These are phyloP conservation scores for Nitzschia sp. DNA, from an alignment of 108 stramenopile genomes.

Conservation along the genomic window DNA sequence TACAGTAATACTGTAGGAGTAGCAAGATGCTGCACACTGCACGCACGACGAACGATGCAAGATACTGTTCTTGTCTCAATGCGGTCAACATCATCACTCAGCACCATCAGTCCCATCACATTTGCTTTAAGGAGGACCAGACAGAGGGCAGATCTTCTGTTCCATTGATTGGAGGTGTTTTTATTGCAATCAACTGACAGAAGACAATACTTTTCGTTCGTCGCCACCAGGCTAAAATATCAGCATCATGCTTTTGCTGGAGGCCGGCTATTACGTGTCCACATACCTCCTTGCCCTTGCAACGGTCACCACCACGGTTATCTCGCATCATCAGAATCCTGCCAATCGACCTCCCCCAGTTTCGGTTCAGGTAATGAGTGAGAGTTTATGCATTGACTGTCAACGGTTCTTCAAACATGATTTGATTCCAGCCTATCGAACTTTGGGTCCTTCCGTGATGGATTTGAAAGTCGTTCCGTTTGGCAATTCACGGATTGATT, in stretches of 20 bases:
- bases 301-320: not conserved
- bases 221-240: no score
- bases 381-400: conserved; percentile 41
- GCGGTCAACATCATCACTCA: no score
- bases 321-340: not conserved
- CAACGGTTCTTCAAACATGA: conserved; percentile 26
- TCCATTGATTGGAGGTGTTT: no score
- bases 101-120: no score
- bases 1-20: no score
- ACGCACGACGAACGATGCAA: no score
- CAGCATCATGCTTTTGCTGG: not conserved
- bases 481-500: conserved; percentile 41
- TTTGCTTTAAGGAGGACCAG: no score
- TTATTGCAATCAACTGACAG: not conserved
- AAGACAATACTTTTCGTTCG: not conserved
- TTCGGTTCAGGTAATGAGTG: conserved; percentile 15
- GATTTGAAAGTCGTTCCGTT: conserved; percentile 35
- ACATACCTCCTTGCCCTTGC: no score
- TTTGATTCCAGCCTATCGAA: conserved; percentile 17
- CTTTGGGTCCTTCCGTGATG: conserved; percentile 20
- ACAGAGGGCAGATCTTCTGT: no score
- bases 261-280: no score
- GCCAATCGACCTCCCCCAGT: not conserved
- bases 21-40: no score
- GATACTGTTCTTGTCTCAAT: no score